Evolutionary conservation across 2,329 filamentous ascomycete genomes (phyloP).

Genomic region (Penicillium glabrum): DNA sequence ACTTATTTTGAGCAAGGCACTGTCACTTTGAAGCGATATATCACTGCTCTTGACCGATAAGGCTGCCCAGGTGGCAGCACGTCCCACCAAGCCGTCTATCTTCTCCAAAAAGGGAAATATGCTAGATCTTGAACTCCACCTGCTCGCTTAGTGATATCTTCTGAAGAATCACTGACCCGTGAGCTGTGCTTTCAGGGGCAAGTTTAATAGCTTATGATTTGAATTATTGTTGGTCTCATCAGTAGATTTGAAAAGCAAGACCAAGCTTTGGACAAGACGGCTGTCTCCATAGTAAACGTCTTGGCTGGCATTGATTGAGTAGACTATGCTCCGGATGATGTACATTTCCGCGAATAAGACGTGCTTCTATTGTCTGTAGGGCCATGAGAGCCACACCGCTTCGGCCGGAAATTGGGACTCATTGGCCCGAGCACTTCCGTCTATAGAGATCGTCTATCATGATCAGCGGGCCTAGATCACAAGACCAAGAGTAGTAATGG

Average conservation of each 20-base stretch:
- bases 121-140: neutral
- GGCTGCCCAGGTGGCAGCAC: too few relatives aligned
- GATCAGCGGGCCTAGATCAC: constrained; percentile 21
- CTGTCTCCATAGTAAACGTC: neutral
- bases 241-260: neutral
- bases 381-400: neutral
- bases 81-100: neutral
- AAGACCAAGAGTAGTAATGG: neutral
- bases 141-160: neutral
- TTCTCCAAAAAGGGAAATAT: neutral
- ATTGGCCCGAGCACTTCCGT: neutral
- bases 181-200: too few relatives aligned
- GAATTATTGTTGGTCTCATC: too few relatives aligned
- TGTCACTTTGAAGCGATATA: neutral
- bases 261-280: neutral
- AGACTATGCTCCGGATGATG: neutral
- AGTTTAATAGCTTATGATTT: too few relatives aligned
- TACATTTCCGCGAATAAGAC: too few relatives aligned
- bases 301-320: neutral
- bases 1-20: too few relatives aligned
- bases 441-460: constrained; percentile 4
- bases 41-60: too few relatives aligned
- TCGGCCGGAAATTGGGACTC: neutral
- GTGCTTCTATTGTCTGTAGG: neutral
- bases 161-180: too few relatives aligned